Base-by-base conservation (phyloP, 352 stramenopile genomes). In the Globisporangium polare region DNA sequence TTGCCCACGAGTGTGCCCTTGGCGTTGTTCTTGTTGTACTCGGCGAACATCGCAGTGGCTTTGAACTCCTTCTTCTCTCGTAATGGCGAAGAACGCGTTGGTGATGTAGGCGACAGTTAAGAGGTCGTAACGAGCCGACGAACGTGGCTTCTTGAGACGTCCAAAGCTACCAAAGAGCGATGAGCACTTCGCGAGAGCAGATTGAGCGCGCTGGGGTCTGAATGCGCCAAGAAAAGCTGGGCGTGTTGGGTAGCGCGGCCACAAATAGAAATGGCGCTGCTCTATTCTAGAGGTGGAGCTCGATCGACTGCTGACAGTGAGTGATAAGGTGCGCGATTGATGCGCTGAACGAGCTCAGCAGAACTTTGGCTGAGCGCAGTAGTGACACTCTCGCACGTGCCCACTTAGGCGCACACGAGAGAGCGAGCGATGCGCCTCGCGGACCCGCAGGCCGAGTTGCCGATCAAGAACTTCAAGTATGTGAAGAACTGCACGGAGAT, bases 401-500 rank as follows among this genome's bases (percentile, higher is more conserved):
- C 37, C 8, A 27, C 20, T 17, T n/a, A 31, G 24, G 13, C 5
- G 46, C 13, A 42, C n/a, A 9, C 29, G 15, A 20, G 9, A 55
- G 9, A 47, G 22, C 7, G 4, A 55, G 67, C 57, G 17, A 54
- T 75, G 67, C 67, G 63, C 18, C 51, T 83, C n/a, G 67, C 87
- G 0, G 77, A 96, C 69, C 88, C 88, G 26, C 68, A 86, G 33
- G 82, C 77, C 0, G 87, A 96, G 66, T 68, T 96, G 8, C 80
- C 88, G 18, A 76, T 94, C 59, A 89, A 92, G 47, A 96, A 96
- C 62, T 83, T 86, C 74, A 96, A 96, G 58, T 96, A 94, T 66
- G 81, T 96, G 33, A 96, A 95, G 62, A 88, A 84, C 65, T 96
- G 88, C 69, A 91, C 76, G 7, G 90, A 97, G 66, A 55, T 97